Base-by-base conservation (phyloP, 805 yeast genomes). In the Geotrichum ghanense region DNA sequence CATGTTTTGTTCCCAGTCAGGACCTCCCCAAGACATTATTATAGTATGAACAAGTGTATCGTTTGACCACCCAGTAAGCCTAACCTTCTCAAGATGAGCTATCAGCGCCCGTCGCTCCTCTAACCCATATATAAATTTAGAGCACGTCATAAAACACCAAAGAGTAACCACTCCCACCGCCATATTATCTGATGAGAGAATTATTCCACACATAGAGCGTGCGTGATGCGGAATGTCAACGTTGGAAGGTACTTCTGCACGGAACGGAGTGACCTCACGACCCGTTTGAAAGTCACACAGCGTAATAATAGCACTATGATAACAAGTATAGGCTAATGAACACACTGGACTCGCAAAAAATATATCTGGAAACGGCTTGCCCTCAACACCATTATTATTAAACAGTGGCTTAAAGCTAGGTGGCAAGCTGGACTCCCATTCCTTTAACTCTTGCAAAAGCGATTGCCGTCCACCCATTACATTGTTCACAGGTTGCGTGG, bases 331-430 rank as follows among this genome's bases (percentile, higher is more conserved):
- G 14, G 45, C 22, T 5, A 43, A 21, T 10, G 45, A 37, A 25
- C 45, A 31, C 9, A 24, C 10, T n/a, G 35, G 39, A 26, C 35
- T 35, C 6, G 39, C 25, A 9, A 35, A 26, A 22, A 26, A 43
- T 7, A 43, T 22, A 20, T 43, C 45, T 6, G 45, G 45, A 16
- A 26, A 43, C 6, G 40, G 45, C 12, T 26, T 43, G 40, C 12
- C 35, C 39, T 12, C 7, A 19, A 6, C 23, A 12, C 7, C 22
- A 17, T 4, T 37, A 22, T 16, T 43, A 26, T 40, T 35, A 22
- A 22, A 25, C 19, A 25, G 16, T 3, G 35, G 45, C 22, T 21
- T 24, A 31, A 26, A 43, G 39, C 45, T 26, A 37, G 7, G 35
- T n/a, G 37, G 37, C 7, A n/a, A 6, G 37, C 17, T 31, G 12